Conservation (phyloP, 1,284 basidiomycete genomes). For the Naganishia sp. region DNA sequence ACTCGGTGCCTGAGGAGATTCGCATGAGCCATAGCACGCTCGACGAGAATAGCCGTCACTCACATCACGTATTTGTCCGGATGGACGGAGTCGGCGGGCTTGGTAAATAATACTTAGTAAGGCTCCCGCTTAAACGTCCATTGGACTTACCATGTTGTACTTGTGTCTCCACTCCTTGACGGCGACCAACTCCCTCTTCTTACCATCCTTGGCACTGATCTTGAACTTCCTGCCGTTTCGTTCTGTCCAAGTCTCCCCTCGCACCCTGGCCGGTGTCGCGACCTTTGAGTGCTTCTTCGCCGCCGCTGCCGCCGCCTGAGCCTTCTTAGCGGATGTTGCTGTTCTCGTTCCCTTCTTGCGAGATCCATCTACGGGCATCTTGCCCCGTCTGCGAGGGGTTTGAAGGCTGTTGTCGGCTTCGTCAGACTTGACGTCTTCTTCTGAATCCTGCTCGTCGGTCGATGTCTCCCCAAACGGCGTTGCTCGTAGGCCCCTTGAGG, state of each 20-base stretch:
- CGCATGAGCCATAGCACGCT: background rate
- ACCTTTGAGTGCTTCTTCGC: slow-evolving; percentile 7
- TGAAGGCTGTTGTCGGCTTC: background rate
- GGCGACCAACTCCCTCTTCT: slow-evolving; percentile 6
- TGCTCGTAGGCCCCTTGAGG: background rate
- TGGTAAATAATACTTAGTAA: background rate
- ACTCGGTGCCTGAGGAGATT: slow-evolving; percentile 5
- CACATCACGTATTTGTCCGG: slow-evolving; percentile 3
- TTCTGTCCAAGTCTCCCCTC: slow-evolving; percentile 5
- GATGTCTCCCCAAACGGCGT: slow-evolving; percentile 1
- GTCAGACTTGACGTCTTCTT: background rate
- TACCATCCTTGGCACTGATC: slow-evolving; percentile 1
- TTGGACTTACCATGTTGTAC: slow-evolving; percentile 9
- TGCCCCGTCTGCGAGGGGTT: background rate
- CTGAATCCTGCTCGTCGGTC: slow-evolving; percentile 1
- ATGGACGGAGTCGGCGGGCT: slow-evolving; percentile 12
- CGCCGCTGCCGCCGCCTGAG: background rate
- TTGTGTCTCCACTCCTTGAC: slow-evolving; percentile 19
- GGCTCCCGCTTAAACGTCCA: too few relatives aligned
- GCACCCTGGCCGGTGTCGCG: background rate
- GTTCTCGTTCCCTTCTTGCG: background rate
- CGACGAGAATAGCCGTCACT: background rate
- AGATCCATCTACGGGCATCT: background rate
- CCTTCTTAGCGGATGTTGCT: background rate
- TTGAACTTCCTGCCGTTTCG: slow-evolving; percentile 8